phyloP scores from a whole-genome alignment of 2,329 filamentous ascomycete species.

The Venturia nashicola region DNA sequence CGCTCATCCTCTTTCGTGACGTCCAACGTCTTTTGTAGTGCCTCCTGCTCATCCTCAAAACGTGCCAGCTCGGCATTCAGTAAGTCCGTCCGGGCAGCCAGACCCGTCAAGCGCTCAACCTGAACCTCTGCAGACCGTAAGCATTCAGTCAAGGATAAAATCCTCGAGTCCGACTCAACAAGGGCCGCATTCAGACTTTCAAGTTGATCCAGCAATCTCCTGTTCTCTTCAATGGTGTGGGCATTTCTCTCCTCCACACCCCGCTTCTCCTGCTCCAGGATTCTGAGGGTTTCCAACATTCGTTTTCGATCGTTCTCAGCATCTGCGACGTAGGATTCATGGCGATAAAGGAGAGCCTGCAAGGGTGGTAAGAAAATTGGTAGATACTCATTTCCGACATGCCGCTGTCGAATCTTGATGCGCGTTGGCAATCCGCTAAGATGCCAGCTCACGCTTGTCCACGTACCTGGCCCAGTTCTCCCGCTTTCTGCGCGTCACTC shows the following conservation, averaged over 20 bases:
- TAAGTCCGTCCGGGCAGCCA: conserved; percentile 61
- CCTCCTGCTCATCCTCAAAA: conserved; percentile 70
- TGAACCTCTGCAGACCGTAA: conserved; percentile 68
- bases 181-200: conserved; percentile 73
- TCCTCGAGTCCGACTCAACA: conserved; percentile 65
- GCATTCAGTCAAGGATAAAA: conserved; percentile 63
- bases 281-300: conserved; percentile 60
- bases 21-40: conserved; percentile 55
- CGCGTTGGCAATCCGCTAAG: conserved; percentile 10
- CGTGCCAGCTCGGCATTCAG: conserved; percentile 69
- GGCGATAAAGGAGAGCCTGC: conserved; percentile 80
- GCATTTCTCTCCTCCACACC: conserved; percentile 64
- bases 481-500: conserved; percentile 76
- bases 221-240: conserved; percentile 70
- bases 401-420: conserved; percentile 10
- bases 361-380: conserved; percentile 18
- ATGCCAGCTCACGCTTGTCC: conserved; percentile 10
- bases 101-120: conserved; percentile 58
- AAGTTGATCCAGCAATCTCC: conserved; percentile 66
- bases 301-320: conserved; percentile 72
- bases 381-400: not conserved
- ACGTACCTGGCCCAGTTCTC: conserved; percentile 83
- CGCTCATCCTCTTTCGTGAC: conserved; percentile 62
- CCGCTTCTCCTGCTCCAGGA: conserved; percentile 59
- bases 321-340: conserved; percentile 90